Evolutionary conservation across 805 yeast species (phyloP).

Genomic region (Lipomyces spencermartinsiae): DNA sequence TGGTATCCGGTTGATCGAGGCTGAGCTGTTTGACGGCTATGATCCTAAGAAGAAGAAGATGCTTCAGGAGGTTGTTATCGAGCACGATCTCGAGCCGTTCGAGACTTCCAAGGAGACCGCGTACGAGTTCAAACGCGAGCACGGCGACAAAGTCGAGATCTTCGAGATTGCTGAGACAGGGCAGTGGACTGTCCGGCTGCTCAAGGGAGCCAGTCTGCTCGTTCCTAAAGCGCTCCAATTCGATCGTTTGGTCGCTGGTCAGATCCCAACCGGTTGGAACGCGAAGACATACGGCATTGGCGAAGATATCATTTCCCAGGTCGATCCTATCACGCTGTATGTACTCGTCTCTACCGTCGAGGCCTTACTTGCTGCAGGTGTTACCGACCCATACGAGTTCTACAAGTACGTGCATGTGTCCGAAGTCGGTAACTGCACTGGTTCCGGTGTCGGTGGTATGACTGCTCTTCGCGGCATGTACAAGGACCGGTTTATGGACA

Average conservation of each 20-base stretch:
- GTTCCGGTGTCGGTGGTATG: constrained; percentile 99
- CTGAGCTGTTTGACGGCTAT: constrained; percentile 91
- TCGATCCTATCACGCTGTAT: constrained; percentile 92
- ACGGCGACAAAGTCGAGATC: constrained; percentile 91
- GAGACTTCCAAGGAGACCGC: constrained; percentile 96
- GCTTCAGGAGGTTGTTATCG: constrained; percentile 94
- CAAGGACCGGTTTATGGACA: constrained; percentile 89
- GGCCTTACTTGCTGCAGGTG: constrained; percentile 91
- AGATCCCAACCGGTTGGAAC: constrained; percentile 98
- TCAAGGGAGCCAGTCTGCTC: constrained; percentile 89
- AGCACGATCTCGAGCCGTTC: constrained; percentile 95
- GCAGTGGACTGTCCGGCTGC: constrained; percentile 85
- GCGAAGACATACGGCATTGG: constrained; percentile 93
- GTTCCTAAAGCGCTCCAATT: constrained; percentile 86
- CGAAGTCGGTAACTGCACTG: constrained; percentile 98
- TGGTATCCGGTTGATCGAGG: constrained; percentile 96
- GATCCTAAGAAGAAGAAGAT: constrained; percentile 92
- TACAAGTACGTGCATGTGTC: constrained; percentile 98
- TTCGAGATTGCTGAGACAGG: constrained; percentile 89
- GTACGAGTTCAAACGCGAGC: constrained; percentile 89
- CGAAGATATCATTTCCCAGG: constrained; percentile 91
- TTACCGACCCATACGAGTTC: constrained; percentile 98
- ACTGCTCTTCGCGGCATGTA: constrained; percentile 97
- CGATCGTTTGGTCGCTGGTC: constrained; percentile 73
- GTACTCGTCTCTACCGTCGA: constrained; percentile 94